Percentiles rank a stretch among this genome's conserved stretches.
phyloP scores from a whole-genome alignment of 805 yeast genomes.

The Cyberlindnera galapagoensis region DNA sequence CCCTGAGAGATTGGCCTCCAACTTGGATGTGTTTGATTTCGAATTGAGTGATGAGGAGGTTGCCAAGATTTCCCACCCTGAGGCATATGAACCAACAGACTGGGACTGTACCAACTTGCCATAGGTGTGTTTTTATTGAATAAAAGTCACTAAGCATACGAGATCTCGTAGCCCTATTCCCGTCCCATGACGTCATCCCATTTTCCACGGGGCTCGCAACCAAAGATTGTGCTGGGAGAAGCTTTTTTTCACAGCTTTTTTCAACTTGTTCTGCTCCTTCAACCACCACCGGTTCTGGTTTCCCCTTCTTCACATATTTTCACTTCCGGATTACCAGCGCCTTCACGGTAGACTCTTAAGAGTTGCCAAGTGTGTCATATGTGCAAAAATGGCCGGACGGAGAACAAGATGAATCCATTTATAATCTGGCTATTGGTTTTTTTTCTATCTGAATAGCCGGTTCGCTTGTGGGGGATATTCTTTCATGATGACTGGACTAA shows the following conservation, averaged over 20 bases:
- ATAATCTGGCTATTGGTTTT: constrained; percentile 20
- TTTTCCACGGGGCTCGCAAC: no score
- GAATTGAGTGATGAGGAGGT: constrained; percentile 37
- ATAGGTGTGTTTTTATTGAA: no score
- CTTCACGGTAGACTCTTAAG: constrained; percentile 14
- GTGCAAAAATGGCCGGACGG: constrained; percentile 28
- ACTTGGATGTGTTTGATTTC: constrained; percentile 37
- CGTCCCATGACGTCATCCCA: no score
- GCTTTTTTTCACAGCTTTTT: constrained; percentile 1
- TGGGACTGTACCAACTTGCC: constrained; percentile 42
- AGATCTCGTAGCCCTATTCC: no score
- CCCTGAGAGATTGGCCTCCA: constrained; percentile 31
- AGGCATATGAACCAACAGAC: constrained; percentile 64
- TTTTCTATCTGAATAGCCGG: constrained; percentile 15
- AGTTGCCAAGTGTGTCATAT: constrained; percentile 13
- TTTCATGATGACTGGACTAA: no score
- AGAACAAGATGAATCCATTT: constrained; percentile 20
- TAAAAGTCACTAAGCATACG: no score
- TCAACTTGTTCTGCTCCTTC: background rate
- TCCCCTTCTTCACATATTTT: constrained; percentile 19
- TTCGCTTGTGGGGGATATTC: constrained; percentile 26
- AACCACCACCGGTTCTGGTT: constrained; percentile 1
- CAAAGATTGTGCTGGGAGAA: background rate
- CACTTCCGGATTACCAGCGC: constrained; percentile 28
- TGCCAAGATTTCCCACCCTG: constrained; percentile 39